Evolutionary conservation across 2,329 filamentous ascomycete species (phyloP).

Genomic region (Esteya vermicola): DNA sequence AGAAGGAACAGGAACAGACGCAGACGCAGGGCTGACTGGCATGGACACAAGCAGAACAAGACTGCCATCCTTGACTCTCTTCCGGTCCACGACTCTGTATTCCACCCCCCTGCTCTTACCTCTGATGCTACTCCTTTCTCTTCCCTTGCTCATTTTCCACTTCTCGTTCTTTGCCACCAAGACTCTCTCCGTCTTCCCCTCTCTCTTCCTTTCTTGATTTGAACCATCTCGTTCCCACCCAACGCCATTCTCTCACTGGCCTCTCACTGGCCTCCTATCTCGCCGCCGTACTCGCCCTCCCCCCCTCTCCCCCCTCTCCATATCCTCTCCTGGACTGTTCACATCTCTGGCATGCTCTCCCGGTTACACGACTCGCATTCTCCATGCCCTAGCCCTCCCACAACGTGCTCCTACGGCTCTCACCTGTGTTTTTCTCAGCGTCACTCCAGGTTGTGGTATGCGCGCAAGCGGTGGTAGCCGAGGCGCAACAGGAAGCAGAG

Average conservation of each 20-base stretch:
- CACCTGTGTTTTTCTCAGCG: slow-evolving; percentile 46
- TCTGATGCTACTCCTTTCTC: not conserved
- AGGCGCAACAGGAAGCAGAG: not conserved
- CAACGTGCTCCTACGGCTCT: slow-evolving; percentile 51
- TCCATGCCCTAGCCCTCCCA: slow-evolving; percentile 47
- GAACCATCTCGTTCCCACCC: too few species aligned
- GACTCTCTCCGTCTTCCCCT: not conserved
- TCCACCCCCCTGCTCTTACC: not conserved
- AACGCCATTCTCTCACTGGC: not conserved
- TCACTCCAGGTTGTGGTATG: slow-evolving; percentile 32
- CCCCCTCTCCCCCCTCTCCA: not conserved
- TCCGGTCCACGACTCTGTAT: not conserved
- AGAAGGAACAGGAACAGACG: too few species aligned
- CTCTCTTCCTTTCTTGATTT: not conserved
- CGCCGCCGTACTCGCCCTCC: not conserved
- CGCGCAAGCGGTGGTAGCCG: slow-evolving; percentile 26
- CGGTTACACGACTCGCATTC: slow-evolving; percentile 42
- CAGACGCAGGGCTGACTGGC: too few species aligned
- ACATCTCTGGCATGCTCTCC: slow-evolving; percentile 30
- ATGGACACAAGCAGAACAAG: too few species aligned
- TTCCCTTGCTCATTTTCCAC: not conserved
- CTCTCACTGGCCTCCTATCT: not conserved
- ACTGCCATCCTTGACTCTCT: not conserved
- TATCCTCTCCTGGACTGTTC: not conserved
- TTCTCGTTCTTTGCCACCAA: not conserved